Percentiles rank a stretch among this genome's conserved stretches.
Evolutionary conservation across 495 filamentous ascomycete species (phyloP).

Genomic region (Podospora fimiseda): DNA sequence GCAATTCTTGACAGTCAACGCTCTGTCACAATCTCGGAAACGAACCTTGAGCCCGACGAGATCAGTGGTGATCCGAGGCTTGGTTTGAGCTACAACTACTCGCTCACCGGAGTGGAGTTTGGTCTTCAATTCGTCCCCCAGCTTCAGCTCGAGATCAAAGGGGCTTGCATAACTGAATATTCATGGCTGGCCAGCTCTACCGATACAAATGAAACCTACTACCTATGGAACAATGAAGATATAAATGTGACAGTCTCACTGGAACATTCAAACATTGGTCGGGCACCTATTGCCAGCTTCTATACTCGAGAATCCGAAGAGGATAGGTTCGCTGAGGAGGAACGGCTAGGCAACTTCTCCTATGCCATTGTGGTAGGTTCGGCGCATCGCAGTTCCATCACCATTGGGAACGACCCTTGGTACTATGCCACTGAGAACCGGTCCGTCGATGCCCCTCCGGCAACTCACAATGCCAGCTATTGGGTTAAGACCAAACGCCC

Average conservation of each 20-base stretch:
- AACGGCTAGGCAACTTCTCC: neutral
- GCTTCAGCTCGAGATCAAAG: neutral
- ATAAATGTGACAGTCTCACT: neutral
- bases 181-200: neutral
- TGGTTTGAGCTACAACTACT: neutral
- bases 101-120: neutral
- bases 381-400: neutral
- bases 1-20: no score
- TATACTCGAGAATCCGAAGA: neutral
- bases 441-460: no score
- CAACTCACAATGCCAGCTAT: neutral
- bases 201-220: neutral
- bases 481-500: neutral
- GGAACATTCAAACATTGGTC: neutral
- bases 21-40: no score
- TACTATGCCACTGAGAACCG: neutral
- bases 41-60: no score
- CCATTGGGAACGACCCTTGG: neutral
- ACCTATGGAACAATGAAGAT: neutral
- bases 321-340: no score
- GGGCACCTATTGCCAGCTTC: neutral
- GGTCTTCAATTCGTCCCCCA: neutral
- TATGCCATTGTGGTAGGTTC: neutral
- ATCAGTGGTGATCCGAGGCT: no score
- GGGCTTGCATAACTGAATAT: conserved; percentile 1